These are phyloP conservation scores for Hypsizygus ulmarius DNA, from an alignment of 1,284 basidiomycete genomes.

Conservation along the genomic window DNA sequence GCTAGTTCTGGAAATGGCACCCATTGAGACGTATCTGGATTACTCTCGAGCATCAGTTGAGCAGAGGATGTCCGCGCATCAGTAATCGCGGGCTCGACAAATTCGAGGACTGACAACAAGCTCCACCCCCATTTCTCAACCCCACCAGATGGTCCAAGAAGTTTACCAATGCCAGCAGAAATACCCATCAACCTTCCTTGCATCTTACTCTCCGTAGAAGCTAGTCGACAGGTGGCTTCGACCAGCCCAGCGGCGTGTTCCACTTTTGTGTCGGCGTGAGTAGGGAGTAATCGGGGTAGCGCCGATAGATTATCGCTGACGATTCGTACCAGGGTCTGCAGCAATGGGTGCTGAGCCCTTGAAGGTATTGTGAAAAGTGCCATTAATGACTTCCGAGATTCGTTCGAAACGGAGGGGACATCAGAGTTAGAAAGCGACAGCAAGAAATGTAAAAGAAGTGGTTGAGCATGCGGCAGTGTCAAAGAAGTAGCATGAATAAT, in stretches of 20 bases:
- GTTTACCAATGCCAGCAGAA: constrained; percentile 54
- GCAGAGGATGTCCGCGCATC: constrained; percentile 45
- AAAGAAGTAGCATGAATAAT: constrained; percentile 53
- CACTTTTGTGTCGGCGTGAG: constrained; percentile 69
- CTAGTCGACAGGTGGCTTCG: constrained; percentile 64
- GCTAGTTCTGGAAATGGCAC: constrained; percentile 56
- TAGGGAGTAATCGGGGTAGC: constrained; percentile 71
- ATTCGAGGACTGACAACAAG: constrained; percentile 72
- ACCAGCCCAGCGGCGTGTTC: constrained; percentile 66
- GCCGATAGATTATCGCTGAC: constrained; percentile 65
- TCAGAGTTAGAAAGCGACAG: constrained; percentile 58
- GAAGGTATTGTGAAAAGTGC: constrained; percentile 45
- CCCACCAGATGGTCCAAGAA: constrained; percentile 79
- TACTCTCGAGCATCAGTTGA: constrained; percentile 58
- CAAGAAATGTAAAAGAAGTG: constrained; percentile 67
- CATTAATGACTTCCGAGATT: constrained; percentile 47
- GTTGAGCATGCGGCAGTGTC: constrained; percentile 63
- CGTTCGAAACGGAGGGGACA: constrained; percentile 50
- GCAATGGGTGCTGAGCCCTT: constrained; percentile 41
- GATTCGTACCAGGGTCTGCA: constrained; percentile 53
- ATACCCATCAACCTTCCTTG: constrained; percentile 38
- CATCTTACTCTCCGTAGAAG: constrained; percentile 22
- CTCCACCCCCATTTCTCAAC: constrained; percentile 90
- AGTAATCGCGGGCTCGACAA: constrained; percentile 55
- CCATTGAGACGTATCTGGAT: constrained; percentile 35